A percentile compares a stretch with the other conserved stretches of the same genome.
These are phyloP conservation scores for Poterioochromonas sp. DNA, from an alignment of 352 stramenopile genomes.

Conservation along the genomic window DNA sequence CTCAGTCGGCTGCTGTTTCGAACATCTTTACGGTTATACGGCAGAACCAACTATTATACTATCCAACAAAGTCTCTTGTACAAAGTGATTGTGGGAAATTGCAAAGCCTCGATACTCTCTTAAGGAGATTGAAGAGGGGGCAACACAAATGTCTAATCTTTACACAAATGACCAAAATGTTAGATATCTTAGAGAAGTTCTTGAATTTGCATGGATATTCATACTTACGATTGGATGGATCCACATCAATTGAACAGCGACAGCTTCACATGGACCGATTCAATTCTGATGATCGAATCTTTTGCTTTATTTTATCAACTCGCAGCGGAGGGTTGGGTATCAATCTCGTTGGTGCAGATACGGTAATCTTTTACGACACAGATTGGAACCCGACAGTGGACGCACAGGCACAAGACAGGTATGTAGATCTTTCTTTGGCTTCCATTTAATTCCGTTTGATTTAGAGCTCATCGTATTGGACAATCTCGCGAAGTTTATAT, in stretches of 20 bases:
- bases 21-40: background rate
- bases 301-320: slow-evolving; percentile 98
- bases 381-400: slow-evolving; percentile 90
- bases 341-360: slow-evolving; percentile 94
- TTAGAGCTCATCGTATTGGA: slow-evolving; percentile 91
- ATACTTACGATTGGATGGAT: slow-evolving; percentile 94
- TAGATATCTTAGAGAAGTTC: slow-evolving; percentile 97
- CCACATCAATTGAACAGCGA: slow-evolving; percentile 84
- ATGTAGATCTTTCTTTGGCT: too few relatives aligned
- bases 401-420: slow-evolving; percentile 82
- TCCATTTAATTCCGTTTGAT: too few relatives aligned
- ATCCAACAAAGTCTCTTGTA: slow-evolving; percentile 92
- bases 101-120: slow-evolving; percentile 70
- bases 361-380: slow-evolving; percentile 68
- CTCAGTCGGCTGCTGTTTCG: background rate
- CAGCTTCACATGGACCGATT: slow-evolving; percentile 96
- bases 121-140: slow-evolving; percentile 57
- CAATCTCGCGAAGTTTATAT: slow-evolving; percentile 98
- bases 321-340: slow-evolving; percentile 91
- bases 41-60: slow-evolving; percentile 70
- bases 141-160: slow-evolving; percentile 54
- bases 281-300: slow-evolving; percentile 88
- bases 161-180: slow-evolving; percentile 96
- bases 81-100: slow-evolving; percentile 94
- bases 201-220: slow-evolving; percentile 93